Evolutionary conservation across 495 filamentous ascomycete genomes (phyloP), one percentile per base, ranked within the genome.

Genomic region (Polyplosphaeria fusca): DNA sequence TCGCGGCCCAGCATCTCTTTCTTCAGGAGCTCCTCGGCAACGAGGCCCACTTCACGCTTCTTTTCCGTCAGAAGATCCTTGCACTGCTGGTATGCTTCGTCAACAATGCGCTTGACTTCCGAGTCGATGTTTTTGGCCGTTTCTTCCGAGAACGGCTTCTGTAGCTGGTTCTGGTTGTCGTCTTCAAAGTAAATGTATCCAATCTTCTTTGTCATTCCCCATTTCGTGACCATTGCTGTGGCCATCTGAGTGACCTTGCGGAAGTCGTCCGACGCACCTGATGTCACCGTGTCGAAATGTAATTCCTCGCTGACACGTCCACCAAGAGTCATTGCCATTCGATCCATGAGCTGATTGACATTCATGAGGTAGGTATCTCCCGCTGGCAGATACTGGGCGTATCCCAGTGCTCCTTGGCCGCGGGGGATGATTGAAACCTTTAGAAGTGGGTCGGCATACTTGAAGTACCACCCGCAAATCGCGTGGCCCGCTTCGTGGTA

Each of bases 401-500:
- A 98, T 18, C 93, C 93, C 22, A 98, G 77, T 19, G 90, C 89
- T 45, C 90, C 93, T 69, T 90, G 86, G 57, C 91, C 92, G 69
- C 93, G 90, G 13, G 93, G 93, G 66, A 98, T 97, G 73, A 98
- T 98, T 51, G 89, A 94, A 46, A 98, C 93, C 77, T 98, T 98
- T 51, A 98, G 88, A 7, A 98, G 82, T 14, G 93, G 93, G 64
- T 97, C 94, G 18, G 93, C 93, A 71, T 88, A 93, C 74, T 86
- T 84, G 79, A 98, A 88, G 77, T 86, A 98, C 93, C 93, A 98
- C 55, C 93, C 93, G 74, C 94, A 98, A 70, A 98, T 91, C 58
- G 93, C 93, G 70, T 98, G 93, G 48, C 93, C 93, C 49, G 93
- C 93, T 76, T 98, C 93, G 74, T 98, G 93, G 71, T 97, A 98